Percentiles rank a stretch among this genome's conserved stretches.
Conservation (phyloP, 1,284 basidiomycete genomes). For the Mycosarcoma mackinlayi region DNA sequence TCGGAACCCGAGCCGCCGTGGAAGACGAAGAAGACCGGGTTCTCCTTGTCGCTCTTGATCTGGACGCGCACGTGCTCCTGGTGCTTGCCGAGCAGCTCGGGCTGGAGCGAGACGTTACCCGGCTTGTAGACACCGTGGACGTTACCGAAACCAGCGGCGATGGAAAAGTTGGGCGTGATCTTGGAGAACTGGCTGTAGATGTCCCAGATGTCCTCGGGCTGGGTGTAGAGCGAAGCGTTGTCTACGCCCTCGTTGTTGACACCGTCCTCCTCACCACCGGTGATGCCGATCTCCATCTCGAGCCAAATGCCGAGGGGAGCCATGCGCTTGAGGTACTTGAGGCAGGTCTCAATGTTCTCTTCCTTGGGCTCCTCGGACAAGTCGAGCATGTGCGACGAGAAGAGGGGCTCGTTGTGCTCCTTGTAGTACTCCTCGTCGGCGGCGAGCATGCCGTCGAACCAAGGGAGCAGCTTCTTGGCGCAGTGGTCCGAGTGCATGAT, state of each 20-base stretch:
- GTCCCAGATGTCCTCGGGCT: conserved; percentile 91
- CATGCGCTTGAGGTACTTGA: conserved; percentile 96
- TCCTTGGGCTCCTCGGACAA: conserved; percentile 98
- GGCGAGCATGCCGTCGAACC: conserved; percentile 99
- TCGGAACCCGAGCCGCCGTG: conserved; percentile 98
- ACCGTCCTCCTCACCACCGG: conserved; percentile 98
- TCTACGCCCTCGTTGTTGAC: conserved; percentile 83
- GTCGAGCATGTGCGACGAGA: conserved; percentile 99
- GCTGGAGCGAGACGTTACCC: conserved; percentile 81
- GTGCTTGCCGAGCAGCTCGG: conserved; percentile 91
- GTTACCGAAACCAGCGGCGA: conserved; percentile 96
- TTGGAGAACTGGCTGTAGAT: conserved; percentile 84
- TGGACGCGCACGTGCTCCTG: conserved; percentile 82
- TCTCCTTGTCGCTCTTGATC: conserved; percentile 74
- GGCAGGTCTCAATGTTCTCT: conserved; percentile 94
- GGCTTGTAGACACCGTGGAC: conserved; percentile 76
- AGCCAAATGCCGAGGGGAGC: conserved; percentile 87
- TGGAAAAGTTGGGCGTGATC: conserved; percentile 94
- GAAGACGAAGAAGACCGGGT: conserved; percentile 93
- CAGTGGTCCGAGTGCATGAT: conserved; percentile 99
- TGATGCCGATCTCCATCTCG: conserved; percentile 99
- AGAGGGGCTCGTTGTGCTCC: conserved; percentile 86
- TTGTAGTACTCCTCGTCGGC: conserved; percentile 95
- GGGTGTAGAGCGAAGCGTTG: conserved; percentile 94
- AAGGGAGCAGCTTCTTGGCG: conserved; percentile 96